Evolutionary conservation across 2,329 filamentous ascomycete species (phyloP), one percentile per base, ranked within the genome.

Genomic region (Apiospora pterosperma): DNA sequence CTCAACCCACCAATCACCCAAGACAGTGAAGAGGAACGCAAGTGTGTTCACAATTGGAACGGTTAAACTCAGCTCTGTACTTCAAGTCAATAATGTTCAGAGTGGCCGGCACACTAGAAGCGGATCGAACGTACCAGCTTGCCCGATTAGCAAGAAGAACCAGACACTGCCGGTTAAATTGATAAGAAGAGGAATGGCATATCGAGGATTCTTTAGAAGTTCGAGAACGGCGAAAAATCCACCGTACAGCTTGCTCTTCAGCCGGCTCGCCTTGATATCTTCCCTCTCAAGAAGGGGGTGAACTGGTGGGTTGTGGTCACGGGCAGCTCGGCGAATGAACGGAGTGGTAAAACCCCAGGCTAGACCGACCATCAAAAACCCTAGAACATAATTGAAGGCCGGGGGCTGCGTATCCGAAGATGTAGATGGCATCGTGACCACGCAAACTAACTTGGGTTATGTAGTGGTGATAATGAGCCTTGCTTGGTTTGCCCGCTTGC

Each of bases 1-100:
- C 72, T 97, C 95, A 0, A 95, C 93, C 83, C 90, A 96, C 93
- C 94, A 98, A 71, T 98, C 95, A 0, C 94, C 95, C 14, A 97
- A 74, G 2, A 97, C 94, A 0, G 95, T 98, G 74, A 97, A 98
- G n/a, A 98, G 78, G 71, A 98, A 98, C 0, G 95, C 95, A 73
- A 97, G 80, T 0, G 93, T 97, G 74, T 98, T 98, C 1, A 95
- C 94, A 67, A 98, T 96, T 1, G 95, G 95, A 0, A 98, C 94
- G 2, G 94, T 97, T 67, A 98, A 82, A 74, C 93, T 97, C 70
- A 98, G 76, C 77, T 98, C 95, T 96, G 70, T 5, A 62, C 14
- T 38, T 1, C 19, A n/a, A 4, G 16, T 55, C 25, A 55, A 55
- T 55, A n/a, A 55, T 23, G 16, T n/a, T 42, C 14, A 36, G n/a